These are phyloP conservation scores for Paramecium caudatum DNA, from an alignment of 73 alveolate species.

Conservation along the genomic window DNA sequence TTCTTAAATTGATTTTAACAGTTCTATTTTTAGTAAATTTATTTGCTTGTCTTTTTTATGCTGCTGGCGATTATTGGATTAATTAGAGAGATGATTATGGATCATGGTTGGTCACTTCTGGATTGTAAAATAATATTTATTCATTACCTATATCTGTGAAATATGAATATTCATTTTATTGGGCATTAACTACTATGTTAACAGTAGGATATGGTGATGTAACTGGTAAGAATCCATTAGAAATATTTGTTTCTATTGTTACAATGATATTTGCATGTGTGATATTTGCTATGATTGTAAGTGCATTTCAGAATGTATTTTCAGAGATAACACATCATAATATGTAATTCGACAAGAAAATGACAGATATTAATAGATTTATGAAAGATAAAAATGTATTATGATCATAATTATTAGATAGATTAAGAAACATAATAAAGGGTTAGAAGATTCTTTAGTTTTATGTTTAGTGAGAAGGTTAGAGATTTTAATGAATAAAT, in stretches of 20 bases:
- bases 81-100: slow-evolving; percentile 4
- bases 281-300: slow-evolving; percentile 25
- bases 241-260: slow-evolving; percentile 49
- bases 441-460: slow-evolving; percentile 62
- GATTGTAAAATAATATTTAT: slow-evolving; percentile 55
- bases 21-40: slow-evolving; percentile 4
- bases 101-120: slow-evolving; percentile 37
- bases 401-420: not conserved
- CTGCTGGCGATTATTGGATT: slow-evolving; percentile 61
- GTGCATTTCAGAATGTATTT: slow-evolving; percentile 61
- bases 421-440: slow-evolving; percentile 49
- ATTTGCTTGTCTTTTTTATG: slow-evolving; percentile 62
- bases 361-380: slow-evolving; percentile 65
- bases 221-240: slow-evolving; percentile 53
- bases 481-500: slow-evolving; percentile 60
- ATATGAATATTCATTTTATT: slow-evolving; percentile 68
- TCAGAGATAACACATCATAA: slow-evolving; percentile 30
- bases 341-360: slow-evolving; percentile 45
- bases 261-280: slow-evolving; percentile 67
- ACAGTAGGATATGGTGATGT: slow-evolving; percentile 71
- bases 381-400: slow-evolving; percentile 68
- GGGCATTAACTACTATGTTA: slow-evolving; percentile 67
- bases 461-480: slow-evolving; percentile 58
- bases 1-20: slow-evolving; percentile 14
- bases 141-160: slow-evolving; percentile 4